These are phyloP conservation scores for Solanum hybrid DNA, from an alignment of 305 asterid species.

Conservation along the genomic window DNA sequence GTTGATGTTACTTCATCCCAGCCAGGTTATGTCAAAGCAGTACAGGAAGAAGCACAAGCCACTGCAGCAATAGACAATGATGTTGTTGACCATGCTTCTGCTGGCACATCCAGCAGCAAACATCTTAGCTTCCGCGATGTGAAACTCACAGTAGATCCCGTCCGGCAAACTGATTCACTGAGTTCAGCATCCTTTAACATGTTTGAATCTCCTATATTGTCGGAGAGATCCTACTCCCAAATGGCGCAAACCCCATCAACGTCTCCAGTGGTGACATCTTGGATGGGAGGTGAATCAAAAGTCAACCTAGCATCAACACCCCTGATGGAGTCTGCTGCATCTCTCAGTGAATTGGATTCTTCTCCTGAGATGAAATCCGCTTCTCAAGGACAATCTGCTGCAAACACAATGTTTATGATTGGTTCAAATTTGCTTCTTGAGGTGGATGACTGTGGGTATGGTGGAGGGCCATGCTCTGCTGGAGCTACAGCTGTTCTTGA, in stretches of 20 bases:
- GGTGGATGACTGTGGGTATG: constrained; percentile 95
- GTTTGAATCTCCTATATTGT: constrained; percentile 54
- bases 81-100: constrained; percentile 43
- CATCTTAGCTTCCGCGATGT: constrained; percentile 45
- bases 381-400: constrained; percentile 48
- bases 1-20: constrained; percentile 24
- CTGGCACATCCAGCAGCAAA: constrained; percentile 45
- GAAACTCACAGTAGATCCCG: constrained; percentile 39
- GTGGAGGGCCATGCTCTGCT: constrained; percentile 99
- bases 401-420: constrained; percentile 39
- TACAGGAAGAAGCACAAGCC: constrained; percentile 38
- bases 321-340: constrained; percentile 52
- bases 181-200: constrained; percentile 42
- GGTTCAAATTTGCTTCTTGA: constrained; percentile 78
- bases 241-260: constrained; percentile 42
- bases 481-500: constrained; percentile 93
- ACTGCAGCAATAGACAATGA: constrained; percentile 42
- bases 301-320: constrained; percentile 46
- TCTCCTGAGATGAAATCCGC: constrained; percentile 44
- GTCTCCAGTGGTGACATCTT: constrained; percentile 81
- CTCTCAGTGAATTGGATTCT: constrained; percentile 44
- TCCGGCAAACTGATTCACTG: constrained; percentile 49
- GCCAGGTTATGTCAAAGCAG: constrained; percentile 30
- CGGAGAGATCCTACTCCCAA: constrained; percentile 72
- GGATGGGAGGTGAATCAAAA: constrained; percentile 79